A percentile compares a stretch with the other conserved stretches of the same genome.
These are phyloP conservation scores for Microdochium trichocladiopsis DNA, from an alignment of 2,329 filamentous ascomycete species.

Conservation along the genomic window DNA sequence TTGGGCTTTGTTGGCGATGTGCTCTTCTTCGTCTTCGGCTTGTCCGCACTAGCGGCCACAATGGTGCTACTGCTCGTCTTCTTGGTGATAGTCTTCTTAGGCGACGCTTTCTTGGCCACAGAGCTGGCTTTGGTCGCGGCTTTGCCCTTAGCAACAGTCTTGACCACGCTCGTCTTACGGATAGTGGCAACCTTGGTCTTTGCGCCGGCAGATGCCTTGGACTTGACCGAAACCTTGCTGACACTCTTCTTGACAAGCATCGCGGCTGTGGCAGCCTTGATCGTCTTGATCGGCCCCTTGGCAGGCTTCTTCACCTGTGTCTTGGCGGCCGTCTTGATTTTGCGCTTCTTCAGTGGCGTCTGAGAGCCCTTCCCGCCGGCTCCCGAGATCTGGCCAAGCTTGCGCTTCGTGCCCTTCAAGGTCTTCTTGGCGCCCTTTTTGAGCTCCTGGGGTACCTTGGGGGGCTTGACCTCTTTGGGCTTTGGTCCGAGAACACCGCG, in stretches of 20 bases:
- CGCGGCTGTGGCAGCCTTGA: constrained; percentile 11
- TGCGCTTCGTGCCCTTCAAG: constrained; percentile 46
- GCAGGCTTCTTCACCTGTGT: constrained; percentile 22
- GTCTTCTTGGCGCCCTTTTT: constrained; percentile 22
- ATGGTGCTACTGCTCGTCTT: constrained; percentile 11
- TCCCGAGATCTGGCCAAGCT: constrained; percentile 39
- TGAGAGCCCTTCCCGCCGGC: constrained; percentile 28
- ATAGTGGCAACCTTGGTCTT: constrained; percentile 8
- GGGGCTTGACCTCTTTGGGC: constrained; percentile 45
- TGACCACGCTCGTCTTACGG: constrained; percentile 2
- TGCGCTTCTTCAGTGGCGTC: constrained; percentile 35
- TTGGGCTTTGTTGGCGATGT: background rate
- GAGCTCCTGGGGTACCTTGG: constrained; percentile 35
- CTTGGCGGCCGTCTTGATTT: constrained; percentile 29
- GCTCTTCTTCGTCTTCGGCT: constrained; percentile 2
- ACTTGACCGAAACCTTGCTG: constrained; percentile 28
- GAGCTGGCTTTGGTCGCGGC: constrained; percentile 1
- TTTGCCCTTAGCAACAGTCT: constrained; percentile 2
- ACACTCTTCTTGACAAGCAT: constrained; percentile 30
- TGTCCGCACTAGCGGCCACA: constrained; percentile 11
- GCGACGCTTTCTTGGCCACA: background rate
- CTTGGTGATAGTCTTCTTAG: background rate
- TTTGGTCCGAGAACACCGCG: constrained; percentile 58
- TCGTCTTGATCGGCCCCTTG: constrained; percentile 11
- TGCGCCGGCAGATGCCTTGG: constrained; percentile 19